Evolutionary conservation across 2,329 filamentous ascomycete genomes (phyloP).

Genomic region (Amesomyces nigricolor): DNA sequence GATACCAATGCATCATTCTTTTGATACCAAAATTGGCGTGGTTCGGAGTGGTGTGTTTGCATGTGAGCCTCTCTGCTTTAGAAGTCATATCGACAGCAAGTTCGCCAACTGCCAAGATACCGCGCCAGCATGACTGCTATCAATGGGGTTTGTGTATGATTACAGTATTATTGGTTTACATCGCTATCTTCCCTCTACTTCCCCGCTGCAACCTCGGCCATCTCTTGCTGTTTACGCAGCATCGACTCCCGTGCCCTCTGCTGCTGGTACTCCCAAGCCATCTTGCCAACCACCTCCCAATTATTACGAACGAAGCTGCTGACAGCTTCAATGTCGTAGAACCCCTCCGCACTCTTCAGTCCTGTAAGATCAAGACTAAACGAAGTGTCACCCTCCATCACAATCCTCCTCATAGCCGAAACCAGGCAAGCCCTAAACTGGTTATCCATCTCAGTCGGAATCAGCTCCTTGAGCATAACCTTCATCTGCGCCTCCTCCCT

Average conservation of each 20-base stretch:
- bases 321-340: conserved; percentile 41
- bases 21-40: too few species aligned
- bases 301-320: conserved; percentile 37
- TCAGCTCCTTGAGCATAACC: conserved; percentile 25
- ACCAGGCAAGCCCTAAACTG: conserved; percentile 33
- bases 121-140: too few species aligned
- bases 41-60: too few species aligned
- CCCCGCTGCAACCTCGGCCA: background rate
- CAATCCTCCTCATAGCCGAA: conserved; percentile 44
- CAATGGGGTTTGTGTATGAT: too few species aligned
- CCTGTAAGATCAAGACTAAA: conserved; percentile 32
- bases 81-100: too few species aligned
- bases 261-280: conserved; percentile 23
- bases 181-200: background rate
- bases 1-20: background rate
- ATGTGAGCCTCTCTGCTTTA: too few species aligned
- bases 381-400: conserved; percentile 40
- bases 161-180: background rate
- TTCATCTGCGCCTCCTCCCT: conserved; percentile 38
- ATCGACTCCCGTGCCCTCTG: conserved; percentile 16
- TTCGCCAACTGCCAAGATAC: too few species aligned
- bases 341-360: conserved; percentile 35
- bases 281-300: conserved; percentile 33
- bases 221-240: conserved; percentile 4
- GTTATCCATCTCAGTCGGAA: conserved; percentile 25